Evolutionary conservation across 176 grass and related monocot genomes (phyloP), one percentile per base, ranked within the genome.

Genomic region (Saccharum officinarum): DNA sequence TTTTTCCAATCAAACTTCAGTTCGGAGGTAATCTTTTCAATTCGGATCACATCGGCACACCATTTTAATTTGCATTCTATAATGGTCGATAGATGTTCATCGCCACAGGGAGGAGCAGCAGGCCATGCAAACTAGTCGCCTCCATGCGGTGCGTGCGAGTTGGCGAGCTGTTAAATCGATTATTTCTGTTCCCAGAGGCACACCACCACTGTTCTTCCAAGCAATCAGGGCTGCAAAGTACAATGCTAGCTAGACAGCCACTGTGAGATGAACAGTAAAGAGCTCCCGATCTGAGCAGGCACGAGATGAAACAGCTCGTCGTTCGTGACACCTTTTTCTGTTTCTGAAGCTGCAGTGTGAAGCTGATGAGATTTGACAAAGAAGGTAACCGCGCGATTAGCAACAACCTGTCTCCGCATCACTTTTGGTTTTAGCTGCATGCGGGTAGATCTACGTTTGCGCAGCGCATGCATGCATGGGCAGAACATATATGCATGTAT

Each of bases 211-310:
- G 68, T 80, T 79, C 13, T 66, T 10, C 66, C 67, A 52, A 26
- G 57, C 87, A 73, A 75, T 37, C 76, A 80, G 46, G 41, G 45
- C 37, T 44, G 26, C 18, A 15, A 76, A 80, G 81, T 84, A 74
- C 81, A 73, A 46, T 59, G 87, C 75, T 74, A 84, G 75, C 68
- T 67, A 88, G 81, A 57, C 66, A n/a, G 30, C 28, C 12, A 47
- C 60, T 68, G 60, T 37, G 68, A 3, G 36, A 23, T 4, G 49
- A 57, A 12, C 74, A 38, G 74, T 36, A 5, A 5, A 6, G 28
- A 2, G 30, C 17, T 49, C 71, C 41, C 25, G n/a, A 73, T 73
- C 40, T 46, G 47, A 52, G 47, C 73, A 55, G 17, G 73, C 73
- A 55, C 47, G 73, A 54, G 73, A 22, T 30, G 26, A 9, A 22